Evolutionary conservation across 1,139 yeast genomes (phyloP).

Genomic region (Blastobotrys malaysiensis): DNA sequence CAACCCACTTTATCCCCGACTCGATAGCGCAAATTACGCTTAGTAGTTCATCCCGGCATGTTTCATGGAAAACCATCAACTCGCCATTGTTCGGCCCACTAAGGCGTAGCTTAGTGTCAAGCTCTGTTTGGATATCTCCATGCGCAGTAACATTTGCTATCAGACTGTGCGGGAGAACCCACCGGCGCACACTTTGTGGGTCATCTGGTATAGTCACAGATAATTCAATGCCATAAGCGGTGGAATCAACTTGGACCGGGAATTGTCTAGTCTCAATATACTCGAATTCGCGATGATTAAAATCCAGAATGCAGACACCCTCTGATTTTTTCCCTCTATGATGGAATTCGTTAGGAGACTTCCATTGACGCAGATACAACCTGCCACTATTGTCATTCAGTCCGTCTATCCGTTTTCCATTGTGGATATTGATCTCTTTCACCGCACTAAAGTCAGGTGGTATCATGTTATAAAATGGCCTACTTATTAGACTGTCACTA

Average conservation of each 20-base stretch:
- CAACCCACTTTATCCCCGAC: conserved; percentile 1
- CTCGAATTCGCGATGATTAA: conserved; percentile 4
- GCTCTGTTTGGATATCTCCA: neutral
- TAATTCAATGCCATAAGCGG: neutral
- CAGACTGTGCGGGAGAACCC: neutral
- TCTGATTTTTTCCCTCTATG: neutral
- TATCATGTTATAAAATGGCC: conserved; percentile 2
- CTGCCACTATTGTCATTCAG: conserved; percentile 1
- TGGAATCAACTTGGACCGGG: neutral
- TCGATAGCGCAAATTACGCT: neutral
- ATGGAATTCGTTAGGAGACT: neutral
- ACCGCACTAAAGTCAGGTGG: conserved; percentile 4
- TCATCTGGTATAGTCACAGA: conserved; percentile 1
- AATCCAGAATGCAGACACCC: conserved; percentile 4
- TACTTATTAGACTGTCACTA: neutral
- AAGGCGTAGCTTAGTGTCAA: conserved; percentile 3
- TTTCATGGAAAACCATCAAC: conserved; percentile 1
- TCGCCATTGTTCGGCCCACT: neutral
- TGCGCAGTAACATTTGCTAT: neutral
- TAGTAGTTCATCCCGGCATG: conserved; percentile 4
- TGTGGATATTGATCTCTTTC: conserved; percentile 3
- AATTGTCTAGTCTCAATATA: neutral
- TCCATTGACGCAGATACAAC: conserved; percentile 3
- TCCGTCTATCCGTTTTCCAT: conserved; percentile 4
- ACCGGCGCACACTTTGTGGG: neutral